These are phyloP conservation scores for Raphanus raphanistrum DNA, from an alignment of 345 rosid species.

Conservation along the genomic window DNA sequence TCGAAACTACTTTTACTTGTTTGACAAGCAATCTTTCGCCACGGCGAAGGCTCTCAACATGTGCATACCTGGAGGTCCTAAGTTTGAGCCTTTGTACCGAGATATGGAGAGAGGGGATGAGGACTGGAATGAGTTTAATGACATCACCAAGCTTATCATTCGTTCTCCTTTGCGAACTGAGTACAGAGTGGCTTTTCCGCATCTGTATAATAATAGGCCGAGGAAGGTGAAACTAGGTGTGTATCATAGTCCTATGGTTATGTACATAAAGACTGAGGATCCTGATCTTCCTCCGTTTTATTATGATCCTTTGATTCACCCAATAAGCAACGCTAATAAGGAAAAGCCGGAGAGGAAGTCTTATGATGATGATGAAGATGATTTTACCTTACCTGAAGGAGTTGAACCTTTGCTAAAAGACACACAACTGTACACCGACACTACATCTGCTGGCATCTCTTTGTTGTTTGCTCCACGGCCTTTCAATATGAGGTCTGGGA, in stretches of 20 bases:
- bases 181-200: slow-evolving; percentile 94
- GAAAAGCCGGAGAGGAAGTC: slow-evolving; percentile 74
- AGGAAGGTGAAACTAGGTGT: slow-evolving; percentile 89
- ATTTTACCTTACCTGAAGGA: slow-evolving; percentile 77
- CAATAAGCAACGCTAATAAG: slow-evolving; percentile 82
- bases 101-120: slow-evolving; percentile 99
- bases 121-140: slow-evolving; percentile 99
- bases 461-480: slow-evolving; percentile 97
- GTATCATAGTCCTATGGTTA: slow-evolving; percentile 96
- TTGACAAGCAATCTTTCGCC: slow-evolving; percentile 97
- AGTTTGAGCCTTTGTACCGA: slow-evolving; percentile 95
- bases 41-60: slow-evolving; percentile 98
- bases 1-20: slow-evolving; percentile 93
- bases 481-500: slow-evolving; percentile 96
- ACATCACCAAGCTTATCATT: slow-evolving; percentile 94
- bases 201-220: slow-evolving; percentile 95
- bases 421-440: slow-evolving; percentile 88
- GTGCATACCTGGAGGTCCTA: slow-evolving; percentile 99
- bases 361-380: slow-evolving; percentile 82
- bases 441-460: slow-evolving; percentile 97
- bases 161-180: slow-evolving; percentile 97
- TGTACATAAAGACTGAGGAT: slow-evolving; percentile 97
- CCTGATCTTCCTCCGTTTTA: slow-evolving; percentile 98
- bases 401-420: slow-evolving; percentile 84
- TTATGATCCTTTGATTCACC: slow-evolving; percentile 95